These are phyloP conservation scores for Durio zibethinus DNA, from an alignment of 345 rosid genomes.

Conservation along the genomic window DNA sequence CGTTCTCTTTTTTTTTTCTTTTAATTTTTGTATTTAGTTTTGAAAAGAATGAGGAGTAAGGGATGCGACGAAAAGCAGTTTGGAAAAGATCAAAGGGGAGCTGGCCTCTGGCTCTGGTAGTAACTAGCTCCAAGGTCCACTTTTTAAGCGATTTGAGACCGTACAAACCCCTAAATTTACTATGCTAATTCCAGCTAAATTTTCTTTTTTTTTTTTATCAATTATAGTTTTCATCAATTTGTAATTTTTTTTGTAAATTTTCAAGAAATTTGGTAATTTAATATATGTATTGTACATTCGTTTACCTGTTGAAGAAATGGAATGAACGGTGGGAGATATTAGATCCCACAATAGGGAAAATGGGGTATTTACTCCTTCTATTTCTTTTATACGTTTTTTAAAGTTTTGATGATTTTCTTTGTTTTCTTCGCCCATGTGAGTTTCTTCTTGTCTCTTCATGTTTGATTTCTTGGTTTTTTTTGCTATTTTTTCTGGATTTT, in stretches of 20 bases:
- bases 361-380: too few relatives aligned
- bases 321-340: constrained; percentile 95
- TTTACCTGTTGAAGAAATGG: constrained; percentile 87
- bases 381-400: too few relatives aligned
- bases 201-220: background rate
- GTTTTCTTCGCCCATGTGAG: too few relatives aligned
- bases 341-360: constrained; percentile 94
- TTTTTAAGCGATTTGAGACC: constrained; percentile 97
- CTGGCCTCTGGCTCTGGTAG: constrained; percentile 91
- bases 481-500: too few relatives aligned
- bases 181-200: background rate
- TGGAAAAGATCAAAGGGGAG: constrained; percentile 97
- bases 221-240: background rate
- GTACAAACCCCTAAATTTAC: constrained; percentile 32
- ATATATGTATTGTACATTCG: background rate
- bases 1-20: background rate
- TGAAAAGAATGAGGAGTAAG: constrained; percentile 40
- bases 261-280: constrained; percentile 3
- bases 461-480: too few relatives aligned
- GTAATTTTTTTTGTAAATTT: background rate
- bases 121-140: constrained; percentile 90
- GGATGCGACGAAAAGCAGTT: constrained; percentile 69
- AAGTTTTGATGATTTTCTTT: too few relatives aligned
- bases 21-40: background rate
- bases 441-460: too few relatives aligned